Conservation (phyloP, 2,329 filamentous ascomycete genomes). For the Amylocarpus encephaloides region DNA sequence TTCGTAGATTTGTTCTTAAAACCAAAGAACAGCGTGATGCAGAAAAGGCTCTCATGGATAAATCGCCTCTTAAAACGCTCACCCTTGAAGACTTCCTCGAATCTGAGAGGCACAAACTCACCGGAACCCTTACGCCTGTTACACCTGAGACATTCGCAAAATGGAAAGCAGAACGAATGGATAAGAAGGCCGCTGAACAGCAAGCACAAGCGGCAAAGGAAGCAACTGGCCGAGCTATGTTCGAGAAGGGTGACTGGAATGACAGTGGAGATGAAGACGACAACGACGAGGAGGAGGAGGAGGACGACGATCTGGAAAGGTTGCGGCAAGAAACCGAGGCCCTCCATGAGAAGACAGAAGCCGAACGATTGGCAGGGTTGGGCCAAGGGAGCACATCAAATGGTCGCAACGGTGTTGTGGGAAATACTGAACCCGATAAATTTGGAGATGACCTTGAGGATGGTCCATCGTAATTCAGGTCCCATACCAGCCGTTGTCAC, state of each 20-base stretch:
- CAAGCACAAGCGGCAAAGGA: constrained; percentile 89
- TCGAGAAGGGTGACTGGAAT: constrained; percentile 93
- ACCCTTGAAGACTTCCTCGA: constrained; percentile 97
- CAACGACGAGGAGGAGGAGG: constrained; percentile 41
- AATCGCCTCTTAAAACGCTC: constrained; percentile 87
- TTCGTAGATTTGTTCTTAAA: constrained; percentile 79
- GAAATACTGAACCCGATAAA: constrained; percentile 14
- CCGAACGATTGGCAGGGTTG: constrained; percentile 50
- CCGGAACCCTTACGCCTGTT: constrained; percentile 85
- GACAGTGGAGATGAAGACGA: constrained; percentile 51
- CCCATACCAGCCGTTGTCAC: constrained; percentile 14
- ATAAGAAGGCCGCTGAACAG: constrained; percentile 94
- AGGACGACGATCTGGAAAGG: constrained; percentile 65
- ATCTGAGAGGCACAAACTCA: constrained; percentile 91
- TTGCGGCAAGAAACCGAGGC: constrained; percentile 80
- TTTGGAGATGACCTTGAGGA: constrained; percentile 15
- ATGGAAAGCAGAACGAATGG: constrained; percentile 91
- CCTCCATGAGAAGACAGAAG: constrained; percentile 67
- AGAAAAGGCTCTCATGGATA: constrained; percentile 93
- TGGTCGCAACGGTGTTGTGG: constrained; percentile 14
- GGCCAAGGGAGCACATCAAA: constrained; percentile 15
- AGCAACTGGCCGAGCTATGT: constrained; percentile 87
- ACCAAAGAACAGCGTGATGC: constrained; percentile 94
- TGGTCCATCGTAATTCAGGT: constrained; percentile 19
- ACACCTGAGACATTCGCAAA: constrained; percentile 88